phyloP scores from a whole-genome alignment of 2,329 filamentous ascomycete genomes.

The Colletotrichum simmondsii region DNA sequence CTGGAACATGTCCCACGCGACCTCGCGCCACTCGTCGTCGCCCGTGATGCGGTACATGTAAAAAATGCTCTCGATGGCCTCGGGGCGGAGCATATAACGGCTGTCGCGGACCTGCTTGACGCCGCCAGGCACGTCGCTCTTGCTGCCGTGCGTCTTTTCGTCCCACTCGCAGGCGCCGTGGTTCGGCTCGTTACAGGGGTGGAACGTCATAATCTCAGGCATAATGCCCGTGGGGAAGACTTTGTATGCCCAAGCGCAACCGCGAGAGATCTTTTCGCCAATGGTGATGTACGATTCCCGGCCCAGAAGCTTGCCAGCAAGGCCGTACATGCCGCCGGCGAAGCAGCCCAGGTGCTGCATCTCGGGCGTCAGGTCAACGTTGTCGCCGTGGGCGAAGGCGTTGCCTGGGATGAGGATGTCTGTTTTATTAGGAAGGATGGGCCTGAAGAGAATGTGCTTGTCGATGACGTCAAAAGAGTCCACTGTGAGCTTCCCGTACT shows the following conservation, averaged over 20 bases:
- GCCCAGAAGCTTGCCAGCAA: slow-evolving; percentile 69
- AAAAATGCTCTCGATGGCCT: slow-evolving; percentile 64
- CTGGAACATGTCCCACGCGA: slow-evolving; percentile 61
- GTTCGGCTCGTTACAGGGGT: slow-evolving; percentile 44
- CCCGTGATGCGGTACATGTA: slow-evolving; percentile 63
- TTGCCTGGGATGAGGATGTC: slow-evolving; percentile 70
- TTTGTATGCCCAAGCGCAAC: slow-evolving; percentile 66
- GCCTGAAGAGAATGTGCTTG: slow-evolving; percentile 74
- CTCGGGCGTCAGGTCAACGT: slow-evolving; percentile 46
- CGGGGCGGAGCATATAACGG: slow-evolving; percentile 57
- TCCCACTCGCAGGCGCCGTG: slow-evolving; percentile 49
- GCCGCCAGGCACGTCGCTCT: slow-evolving; percentile 57
- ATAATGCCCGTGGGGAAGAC: slow-evolving; percentile 62
- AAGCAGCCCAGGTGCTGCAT: slow-evolving; percentile 73
- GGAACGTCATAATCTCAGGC: slow-evolving; percentile 59
- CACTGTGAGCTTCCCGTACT: slow-evolving; percentile 75
- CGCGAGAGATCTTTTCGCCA: slow-evolving; percentile 60
- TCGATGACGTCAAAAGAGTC: slow-evolving; percentile 70
- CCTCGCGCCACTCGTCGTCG: slow-evolving; percentile 53
- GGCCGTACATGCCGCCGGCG: slow-evolving; percentile 71
- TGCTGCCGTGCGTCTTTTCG: slow-evolving; percentile 39
- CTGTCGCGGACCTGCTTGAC: slow-evolving; percentile 65
- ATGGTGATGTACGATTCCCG: slow-evolving; percentile 57
- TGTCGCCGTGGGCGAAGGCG: slow-evolving; percentile 41
- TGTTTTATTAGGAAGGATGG: slow-evolving; percentile 68